A percentile compares a stretch with the other conserved stretches of the same genome.
phyloP scores from a whole-genome alignment of 1,284 basidiomycete species.

The Cerrena zonata region DNA sequence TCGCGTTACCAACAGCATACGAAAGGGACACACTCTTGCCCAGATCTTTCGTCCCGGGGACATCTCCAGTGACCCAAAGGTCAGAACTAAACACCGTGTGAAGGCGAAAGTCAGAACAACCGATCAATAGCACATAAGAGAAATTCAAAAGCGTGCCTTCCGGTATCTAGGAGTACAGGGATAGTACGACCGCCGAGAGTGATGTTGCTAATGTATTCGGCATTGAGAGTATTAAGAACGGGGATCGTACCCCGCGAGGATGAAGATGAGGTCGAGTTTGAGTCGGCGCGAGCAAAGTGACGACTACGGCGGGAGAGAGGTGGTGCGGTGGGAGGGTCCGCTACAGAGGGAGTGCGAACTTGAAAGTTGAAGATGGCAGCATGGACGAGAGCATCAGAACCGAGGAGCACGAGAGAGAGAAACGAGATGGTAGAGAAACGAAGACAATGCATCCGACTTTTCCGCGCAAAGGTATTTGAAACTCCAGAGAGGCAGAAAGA shows the following conservation, averaged over 20 bases:
- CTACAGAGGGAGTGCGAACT: conserved; percentile 24
- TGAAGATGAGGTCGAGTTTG: conserved; percentile 16
- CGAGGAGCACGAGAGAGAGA: conserved; percentile 34
- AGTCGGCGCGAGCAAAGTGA: conserved; percentile 12
- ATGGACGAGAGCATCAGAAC: conserved; percentile 23
- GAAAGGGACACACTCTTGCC: conserved; percentile 51
- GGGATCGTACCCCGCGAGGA: conserved; percentile 27
- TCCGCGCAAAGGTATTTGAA: no score
- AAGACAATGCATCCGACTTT: conserved; percentile 41
- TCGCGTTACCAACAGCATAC: conserved; percentile 65
- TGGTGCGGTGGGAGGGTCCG: conserved; percentile 13
- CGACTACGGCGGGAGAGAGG: background rate
- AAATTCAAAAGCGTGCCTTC: conserved; percentile 22
- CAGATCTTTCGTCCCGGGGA: conserved; percentile 47
- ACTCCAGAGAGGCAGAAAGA: no score
- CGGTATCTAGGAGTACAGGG: conserved; percentile 36
- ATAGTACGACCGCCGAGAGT: conserved; percentile 31
- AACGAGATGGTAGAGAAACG: conserved; percentile 43
- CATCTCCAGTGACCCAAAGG: conserved; percentile 51
- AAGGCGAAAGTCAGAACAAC: conserved; percentile 1
- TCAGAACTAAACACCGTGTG: conserved; percentile 65
- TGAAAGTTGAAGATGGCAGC: conserved; percentile 47
- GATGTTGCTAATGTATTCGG: conserved; percentile 35
- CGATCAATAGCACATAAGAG: background rate
- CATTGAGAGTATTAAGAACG: conserved; percentile 50